phyloP scores from a whole-genome alignment of 2,329 filamentous ascomycete genomes.

The Trichoderma koningii region DNA sequence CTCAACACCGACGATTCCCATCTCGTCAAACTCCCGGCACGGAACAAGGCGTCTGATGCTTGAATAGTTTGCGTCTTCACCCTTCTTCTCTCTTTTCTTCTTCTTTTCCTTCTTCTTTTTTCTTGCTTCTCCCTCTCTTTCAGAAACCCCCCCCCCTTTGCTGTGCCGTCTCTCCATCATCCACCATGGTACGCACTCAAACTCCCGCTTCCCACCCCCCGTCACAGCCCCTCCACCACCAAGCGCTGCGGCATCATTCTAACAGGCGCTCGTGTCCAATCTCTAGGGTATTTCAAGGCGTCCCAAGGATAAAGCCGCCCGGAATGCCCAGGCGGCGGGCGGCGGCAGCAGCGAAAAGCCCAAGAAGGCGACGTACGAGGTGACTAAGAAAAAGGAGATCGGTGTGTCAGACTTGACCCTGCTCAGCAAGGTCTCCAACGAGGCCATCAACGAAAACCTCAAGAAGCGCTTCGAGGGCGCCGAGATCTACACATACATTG shows the following conservation, averaged over 20 bases:
- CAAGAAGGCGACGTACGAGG: constrained; percentile 95
- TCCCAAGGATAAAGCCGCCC: constrained; percentile 45
- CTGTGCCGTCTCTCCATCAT: constrained; percentile 30
- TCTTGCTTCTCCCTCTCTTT: constrained; percentile 10
- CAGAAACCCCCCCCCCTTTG: constrained; percentile 22
- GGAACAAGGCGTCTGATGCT: constrained; percentile 34
- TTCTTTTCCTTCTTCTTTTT: neutral
- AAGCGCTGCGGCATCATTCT: constrained; percentile 11
- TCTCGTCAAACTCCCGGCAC: constrained; percentile 13
- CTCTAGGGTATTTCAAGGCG: constrained; percentile 45
- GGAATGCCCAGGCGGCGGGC: constrained; percentile 45
- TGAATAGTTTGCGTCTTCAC: constrained; percentile 31
- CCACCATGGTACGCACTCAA: constrained; percentile 39
- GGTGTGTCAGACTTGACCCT: constrained; percentile 96
- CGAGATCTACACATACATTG: constrained; percentile 99
- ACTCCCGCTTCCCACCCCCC: constrained; percentile 23
- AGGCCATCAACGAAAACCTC: constrained; percentile 98
- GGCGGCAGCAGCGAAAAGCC: constrained; percentile 61
- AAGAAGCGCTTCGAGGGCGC: constrained; percentile 97
- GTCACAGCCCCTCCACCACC: neutral
- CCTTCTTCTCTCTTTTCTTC: constrained; percentile 8
- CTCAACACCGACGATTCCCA: neutral
- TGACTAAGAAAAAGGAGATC: constrained; percentile 98
- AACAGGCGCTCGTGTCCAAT: constrained; percentile 28
- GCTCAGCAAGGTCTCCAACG: constrained; percentile 97